Percentiles rank a stretch among this genome's conserved stretches.
phyloP scores from a whole-genome alignment of 345 rosid genomes.

The Linum lewisii region DNA sequence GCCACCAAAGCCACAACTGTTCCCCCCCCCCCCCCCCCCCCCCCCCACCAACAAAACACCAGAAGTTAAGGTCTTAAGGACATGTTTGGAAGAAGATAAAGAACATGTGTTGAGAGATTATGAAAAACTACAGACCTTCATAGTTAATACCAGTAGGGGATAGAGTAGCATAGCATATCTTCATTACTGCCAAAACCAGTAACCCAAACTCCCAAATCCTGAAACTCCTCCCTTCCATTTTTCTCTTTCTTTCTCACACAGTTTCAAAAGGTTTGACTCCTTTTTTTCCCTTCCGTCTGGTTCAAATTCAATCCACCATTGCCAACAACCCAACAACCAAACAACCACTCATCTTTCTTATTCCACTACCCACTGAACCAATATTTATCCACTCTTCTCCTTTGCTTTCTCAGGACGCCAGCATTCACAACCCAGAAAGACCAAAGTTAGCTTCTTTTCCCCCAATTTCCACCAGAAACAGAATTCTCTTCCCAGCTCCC shows the following conservation, averaged over 20 bases:
- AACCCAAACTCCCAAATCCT: constrained; percentile 38
- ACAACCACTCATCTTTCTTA: no score
- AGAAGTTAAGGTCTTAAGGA: neutral
- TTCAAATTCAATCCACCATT: neutral
- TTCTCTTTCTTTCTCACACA: constrained; percentile 6
- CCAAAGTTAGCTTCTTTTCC: constrained; percentile 4
- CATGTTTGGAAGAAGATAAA: neutral
- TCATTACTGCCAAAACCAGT: constrained; percentile 51
- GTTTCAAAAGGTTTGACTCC: no score
- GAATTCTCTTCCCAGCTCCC: neutral
- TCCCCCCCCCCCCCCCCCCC: no score
- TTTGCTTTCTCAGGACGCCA: neutral
- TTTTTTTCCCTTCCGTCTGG: neutral
- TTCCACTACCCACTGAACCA: neutral
- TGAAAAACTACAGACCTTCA: constrained; percentile 56
- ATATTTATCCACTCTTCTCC: neutral
- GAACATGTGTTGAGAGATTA: neutral
- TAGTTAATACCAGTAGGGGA: constrained; percentile 94
- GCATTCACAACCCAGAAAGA: neutral
- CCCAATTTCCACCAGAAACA: constrained; percentile 12
- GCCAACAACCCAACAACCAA: neutral
- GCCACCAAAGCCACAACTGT: constrained; percentile 91
- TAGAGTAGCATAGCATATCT: constrained; percentile 72
- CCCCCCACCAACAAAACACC: no score
- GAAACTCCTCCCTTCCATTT: constrained; percentile 29